These are phyloP conservation scores for Cadophora sp. DNA, from an alignment of 2,329 filamentous ascomycete genomes.

Conservation along the genomic window DNA sequence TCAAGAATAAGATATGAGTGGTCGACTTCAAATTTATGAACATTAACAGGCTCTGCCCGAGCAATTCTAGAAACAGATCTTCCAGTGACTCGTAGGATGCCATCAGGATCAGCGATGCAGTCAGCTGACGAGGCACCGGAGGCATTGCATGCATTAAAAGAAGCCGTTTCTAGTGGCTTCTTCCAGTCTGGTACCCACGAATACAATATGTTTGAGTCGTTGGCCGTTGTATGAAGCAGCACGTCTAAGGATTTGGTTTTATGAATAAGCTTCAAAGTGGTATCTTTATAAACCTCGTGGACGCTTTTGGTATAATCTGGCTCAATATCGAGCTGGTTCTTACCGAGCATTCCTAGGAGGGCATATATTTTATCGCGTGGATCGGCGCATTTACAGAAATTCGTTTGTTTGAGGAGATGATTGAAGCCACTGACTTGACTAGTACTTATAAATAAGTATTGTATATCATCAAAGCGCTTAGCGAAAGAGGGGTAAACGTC, in stretches of 20 bases:
- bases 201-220: not conserved
- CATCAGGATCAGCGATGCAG: not conserved
- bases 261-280: not conserved
- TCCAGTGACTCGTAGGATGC: not conserved
- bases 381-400: constrained; percentile 21
- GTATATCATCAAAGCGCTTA: not conserved
- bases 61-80: not conserved
- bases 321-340: not conserved
- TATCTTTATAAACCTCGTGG: constrained; percentile 23
- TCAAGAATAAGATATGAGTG: not conserved
- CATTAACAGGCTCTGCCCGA: not conserved
- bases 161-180: not conserved
- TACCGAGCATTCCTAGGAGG: constrained; percentile 8
- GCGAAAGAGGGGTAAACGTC: not conserved
- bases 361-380: constrained; percentile 25
- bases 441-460: not conserved
- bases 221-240: not conserved
- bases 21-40: not conserved
- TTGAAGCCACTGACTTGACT: not conserved
- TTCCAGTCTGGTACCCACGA: constrained; percentile 24
- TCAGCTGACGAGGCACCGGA: not conserved
- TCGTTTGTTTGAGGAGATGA: not conserved
- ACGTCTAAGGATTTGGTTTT: not conserved
- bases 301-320: constrained; percentile 20
- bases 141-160: not conserved